These are phyloP conservation scores for Rhynchosporium secalis DNA, from an alignment of 2,329 filamentous ascomycete genomes.

Conservation along the genomic window DNA sequence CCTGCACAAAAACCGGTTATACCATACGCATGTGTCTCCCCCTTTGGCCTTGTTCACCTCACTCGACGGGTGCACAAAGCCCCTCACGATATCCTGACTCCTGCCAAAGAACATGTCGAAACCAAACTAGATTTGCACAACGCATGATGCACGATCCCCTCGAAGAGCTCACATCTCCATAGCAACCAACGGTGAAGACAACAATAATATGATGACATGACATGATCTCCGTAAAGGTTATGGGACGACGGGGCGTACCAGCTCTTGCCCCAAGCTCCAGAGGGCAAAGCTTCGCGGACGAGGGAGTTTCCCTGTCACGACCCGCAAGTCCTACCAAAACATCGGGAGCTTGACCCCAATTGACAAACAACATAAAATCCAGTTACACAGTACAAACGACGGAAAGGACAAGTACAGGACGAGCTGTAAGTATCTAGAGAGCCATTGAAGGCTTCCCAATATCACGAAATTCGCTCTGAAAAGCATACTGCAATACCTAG, in stretches of 20 bases:
- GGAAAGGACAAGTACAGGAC: no score
- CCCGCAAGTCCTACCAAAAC: not conserved
- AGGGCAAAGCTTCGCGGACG: conserved; percentile 1
- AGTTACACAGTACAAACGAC: not conserved
- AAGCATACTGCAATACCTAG: not conserved
- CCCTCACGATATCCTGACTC: not conserved
- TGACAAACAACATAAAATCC: not conserved
- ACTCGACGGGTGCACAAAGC: not conserved
- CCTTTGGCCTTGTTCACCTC: not conserved
- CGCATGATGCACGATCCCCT: not conserved
- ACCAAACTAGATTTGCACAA: not conserved
- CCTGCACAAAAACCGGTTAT: conserved; percentile 11
- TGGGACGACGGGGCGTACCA: conserved; percentile 2
- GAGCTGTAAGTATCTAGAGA: conserved; percentile 11
- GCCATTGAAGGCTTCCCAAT: not conserved
- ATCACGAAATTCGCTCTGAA: conserved; percentile 13
- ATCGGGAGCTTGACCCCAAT: not conserved
- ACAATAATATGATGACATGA: not conserved
- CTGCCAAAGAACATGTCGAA: not conserved
- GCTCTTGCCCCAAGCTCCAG: conserved; percentile 3
- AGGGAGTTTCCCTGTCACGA: not conserved
- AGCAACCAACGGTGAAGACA: conserved; percentile 6
- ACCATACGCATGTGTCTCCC: not conserved
- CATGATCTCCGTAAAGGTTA: not conserved
- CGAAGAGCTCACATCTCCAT: conserved; percentile 8